phyloP scores from a whole-genome alignment of 352 stramenopile genomes.

The Globisporangium echinulatum region DNA sequence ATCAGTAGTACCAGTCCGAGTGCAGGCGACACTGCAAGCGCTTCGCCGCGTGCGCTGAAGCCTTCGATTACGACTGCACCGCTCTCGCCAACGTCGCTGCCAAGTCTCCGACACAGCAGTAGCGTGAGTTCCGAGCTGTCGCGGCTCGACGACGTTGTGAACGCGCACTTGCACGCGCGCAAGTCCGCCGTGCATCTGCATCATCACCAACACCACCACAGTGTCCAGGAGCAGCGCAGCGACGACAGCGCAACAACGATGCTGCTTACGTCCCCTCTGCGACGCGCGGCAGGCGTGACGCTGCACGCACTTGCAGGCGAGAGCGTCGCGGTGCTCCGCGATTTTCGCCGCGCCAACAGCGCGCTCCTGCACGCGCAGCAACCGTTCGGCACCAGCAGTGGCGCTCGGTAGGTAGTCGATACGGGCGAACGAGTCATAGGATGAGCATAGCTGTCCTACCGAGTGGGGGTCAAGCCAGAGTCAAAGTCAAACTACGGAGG shows the following conservation, averaged over 20 bases:
- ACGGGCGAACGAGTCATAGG: no score
- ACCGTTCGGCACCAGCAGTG: conserved; percentile 6
- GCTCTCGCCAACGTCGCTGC: neutral
- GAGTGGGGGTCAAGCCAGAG: neutral
- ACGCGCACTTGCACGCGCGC: conserved; percentile 36
- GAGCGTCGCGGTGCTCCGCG: conserved; percentile 32
- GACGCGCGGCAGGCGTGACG: neutral
- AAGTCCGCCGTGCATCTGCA: conserved; percentile 6
- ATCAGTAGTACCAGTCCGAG: neutral
- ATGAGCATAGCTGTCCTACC: no score
- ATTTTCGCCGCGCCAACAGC: conserved; percentile 43
- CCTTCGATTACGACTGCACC: conserved; percentile 15
- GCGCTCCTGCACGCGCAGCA: conserved; percentile 33
- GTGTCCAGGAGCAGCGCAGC: neutral
- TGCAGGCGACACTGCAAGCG: neutral
- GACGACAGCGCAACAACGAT: neutral
- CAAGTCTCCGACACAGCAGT: neutral
- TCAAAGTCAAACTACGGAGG: neutral
- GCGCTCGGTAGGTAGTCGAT: no score
- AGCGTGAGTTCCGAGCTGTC: conserved; percentile 1
- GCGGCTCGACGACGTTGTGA: conserved; percentile 33
- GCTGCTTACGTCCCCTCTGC: neutral
- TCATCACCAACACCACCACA: conserved; percentile 13
- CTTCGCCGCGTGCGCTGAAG: conserved; percentile 15
- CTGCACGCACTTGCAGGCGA: conserved; percentile 9